Conservation (phyloP, 108 stramenopile species). For the Cyclotella atomus region DNA sequence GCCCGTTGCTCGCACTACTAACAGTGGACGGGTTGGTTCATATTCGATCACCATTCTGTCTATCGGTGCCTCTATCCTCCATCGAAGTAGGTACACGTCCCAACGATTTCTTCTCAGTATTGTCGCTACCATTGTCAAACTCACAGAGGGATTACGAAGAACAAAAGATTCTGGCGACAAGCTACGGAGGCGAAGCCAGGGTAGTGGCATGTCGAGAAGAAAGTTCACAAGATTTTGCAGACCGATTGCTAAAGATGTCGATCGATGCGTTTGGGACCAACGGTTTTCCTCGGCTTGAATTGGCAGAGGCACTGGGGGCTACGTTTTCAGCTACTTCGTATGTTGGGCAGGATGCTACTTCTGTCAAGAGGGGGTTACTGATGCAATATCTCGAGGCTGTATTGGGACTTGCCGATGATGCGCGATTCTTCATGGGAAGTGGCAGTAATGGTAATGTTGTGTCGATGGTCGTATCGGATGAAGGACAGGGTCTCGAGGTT, state of each 20-base stretch:
- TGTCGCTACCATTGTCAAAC: constrained; percentile 29
- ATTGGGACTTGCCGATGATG: constrained; percentile 75
- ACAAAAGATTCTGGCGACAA: constrained; percentile 52
- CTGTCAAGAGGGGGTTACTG: constrained; percentile 50
- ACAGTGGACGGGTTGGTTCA: constrained; percentile 83
- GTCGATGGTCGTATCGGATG: constrained; percentile 43
- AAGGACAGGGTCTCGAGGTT: constrained; percentile 59
- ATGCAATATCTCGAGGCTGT: constrained; percentile 81
- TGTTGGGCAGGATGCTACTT: constrained; percentile 74
- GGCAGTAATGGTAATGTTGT: background rate
- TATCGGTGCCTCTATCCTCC: constrained; percentile 74
- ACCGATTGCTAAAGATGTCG: constrained; percentile 80
- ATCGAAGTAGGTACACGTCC: constrained; percentile 91
- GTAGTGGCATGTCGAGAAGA: constrained; percentile 63
- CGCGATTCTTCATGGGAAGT: constrained; percentile 28
- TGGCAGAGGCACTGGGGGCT: constrained; percentile 82
- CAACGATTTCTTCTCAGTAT: constrained; percentile 82
- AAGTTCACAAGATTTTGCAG: constrained; percentile 80
- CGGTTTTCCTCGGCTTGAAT: constrained; percentile 83
- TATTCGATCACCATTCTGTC: constrained; percentile 76
- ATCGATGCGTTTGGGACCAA: constrained; percentile 90
- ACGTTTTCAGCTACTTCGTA: constrained; percentile 86
- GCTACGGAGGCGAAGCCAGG: constrained; percentile 75
- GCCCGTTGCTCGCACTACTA: constrained; percentile 61
- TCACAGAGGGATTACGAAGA: background rate